Percentiles rank a stretch among this genome's conserved stretches.
Conservation (phyloP, 2,329 filamentous ascomycete species). For the Alternaria novae-zelandiae region DNA sequence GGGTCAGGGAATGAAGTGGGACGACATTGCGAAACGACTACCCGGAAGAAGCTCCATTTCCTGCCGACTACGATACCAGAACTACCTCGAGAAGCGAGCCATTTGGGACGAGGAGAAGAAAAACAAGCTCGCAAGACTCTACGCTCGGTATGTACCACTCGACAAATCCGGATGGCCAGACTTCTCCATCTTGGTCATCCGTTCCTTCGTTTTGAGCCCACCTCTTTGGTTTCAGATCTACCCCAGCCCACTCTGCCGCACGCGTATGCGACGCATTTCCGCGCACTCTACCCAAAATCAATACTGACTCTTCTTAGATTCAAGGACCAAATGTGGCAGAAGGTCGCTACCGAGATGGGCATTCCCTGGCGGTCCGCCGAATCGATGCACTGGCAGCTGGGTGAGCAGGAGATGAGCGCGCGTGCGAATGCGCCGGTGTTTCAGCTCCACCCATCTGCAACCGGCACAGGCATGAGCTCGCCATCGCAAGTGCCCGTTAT, state of each 20-base stretch:
- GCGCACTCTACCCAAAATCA: slow-evolving; percentile 1
- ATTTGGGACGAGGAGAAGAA: slow-evolving; percentile 98
- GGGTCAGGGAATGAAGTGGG: slow-evolving; percentile 95
- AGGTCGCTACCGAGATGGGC: slow-evolving; percentile 92
- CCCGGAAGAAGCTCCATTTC: slow-evolving; percentile 93
- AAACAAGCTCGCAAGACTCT: slow-evolving; percentile 92
- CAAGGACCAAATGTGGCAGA: slow-evolving; percentile 97
- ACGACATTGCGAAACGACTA: slow-evolving; percentile 91
- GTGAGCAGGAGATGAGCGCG: slow-evolving; percentile 90
- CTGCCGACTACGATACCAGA: slow-evolving; percentile 94
- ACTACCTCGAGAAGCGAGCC: slow-evolving; percentile 89
- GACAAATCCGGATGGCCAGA: slow-evolving; percentile 13
- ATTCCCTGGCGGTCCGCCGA: slow-evolving; percentile 95
- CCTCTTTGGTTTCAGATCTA: slow-evolving; percentile 11
- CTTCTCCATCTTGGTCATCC: slow-evolving; percentile 1
- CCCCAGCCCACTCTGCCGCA: background rate
- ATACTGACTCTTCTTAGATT: slow-evolving; percentile 66
- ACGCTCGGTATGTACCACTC: slow-evolving; percentile 75
- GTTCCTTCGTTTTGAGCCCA: slow-evolving; percentile 1
- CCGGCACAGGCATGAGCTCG: slow-evolving; percentile 38
- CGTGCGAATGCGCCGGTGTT: slow-evolving; percentile 91
- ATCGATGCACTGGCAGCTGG: slow-evolving; percentile 98
- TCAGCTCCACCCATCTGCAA: slow-evolving; percentile 55
- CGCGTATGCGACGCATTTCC: slow-evolving; percentile 12
- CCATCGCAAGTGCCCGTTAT: slow-evolving; percentile 35